A percentile compares a stretch with the other conserved stretches of the same genome.
Evolutionary conservation across 176 grass and related monocot genomes (phyloP).

Genomic region (Oryza meridionalis): DNA sequence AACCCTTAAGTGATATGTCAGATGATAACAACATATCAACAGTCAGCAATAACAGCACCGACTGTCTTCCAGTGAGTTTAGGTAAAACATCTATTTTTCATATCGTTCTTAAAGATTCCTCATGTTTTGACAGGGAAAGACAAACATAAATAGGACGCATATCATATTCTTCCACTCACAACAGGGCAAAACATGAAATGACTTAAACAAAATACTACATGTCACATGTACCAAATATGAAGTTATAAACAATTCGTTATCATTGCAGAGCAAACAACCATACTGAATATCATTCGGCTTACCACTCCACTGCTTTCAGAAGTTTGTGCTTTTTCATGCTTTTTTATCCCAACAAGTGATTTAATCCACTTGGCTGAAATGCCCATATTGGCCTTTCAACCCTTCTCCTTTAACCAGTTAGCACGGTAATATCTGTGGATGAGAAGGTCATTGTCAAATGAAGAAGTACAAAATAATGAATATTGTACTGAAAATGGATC

Average conservation of each 20-base stretch:
- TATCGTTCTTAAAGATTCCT: constrained; percentile 7
- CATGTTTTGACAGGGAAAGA: constrained; percentile 11
- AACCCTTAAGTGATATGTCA: constrained; percentile 15
- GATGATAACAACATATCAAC: constrained; percentile 48
- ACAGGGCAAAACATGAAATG: constrained; percentile 9
- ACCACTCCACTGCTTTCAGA: constrained; percentile 58
- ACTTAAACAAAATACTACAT: background rate
- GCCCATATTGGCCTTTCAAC: constrained; percentile 43
- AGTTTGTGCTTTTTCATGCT: constrained; percentile 59
- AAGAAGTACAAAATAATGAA: constrained; percentile 10
- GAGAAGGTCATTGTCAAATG: background rate
- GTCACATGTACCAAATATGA: background rate
- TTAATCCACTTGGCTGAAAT: constrained; percentile 92
- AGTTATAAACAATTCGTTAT: constrained; percentile 1
- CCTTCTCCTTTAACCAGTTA: constrained; percentile 7
- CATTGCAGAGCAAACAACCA: background rate
- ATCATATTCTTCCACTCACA: background rate
- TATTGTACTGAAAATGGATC: background rate
- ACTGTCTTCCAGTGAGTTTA: constrained; percentile 2
- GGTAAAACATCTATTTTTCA: background rate
- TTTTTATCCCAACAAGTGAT: constrained; percentile 78
- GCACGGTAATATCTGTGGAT: constrained; percentile 31
- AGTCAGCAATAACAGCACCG: constrained; percentile 30
- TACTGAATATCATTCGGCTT: constrained; percentile 41
- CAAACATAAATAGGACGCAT: background rate